Percentiles rank a stretch among this genome's conserved stretches.
Conservation (phyloP, 139 green algal genomes). For the Tetradesmus obliquus region DNA sequence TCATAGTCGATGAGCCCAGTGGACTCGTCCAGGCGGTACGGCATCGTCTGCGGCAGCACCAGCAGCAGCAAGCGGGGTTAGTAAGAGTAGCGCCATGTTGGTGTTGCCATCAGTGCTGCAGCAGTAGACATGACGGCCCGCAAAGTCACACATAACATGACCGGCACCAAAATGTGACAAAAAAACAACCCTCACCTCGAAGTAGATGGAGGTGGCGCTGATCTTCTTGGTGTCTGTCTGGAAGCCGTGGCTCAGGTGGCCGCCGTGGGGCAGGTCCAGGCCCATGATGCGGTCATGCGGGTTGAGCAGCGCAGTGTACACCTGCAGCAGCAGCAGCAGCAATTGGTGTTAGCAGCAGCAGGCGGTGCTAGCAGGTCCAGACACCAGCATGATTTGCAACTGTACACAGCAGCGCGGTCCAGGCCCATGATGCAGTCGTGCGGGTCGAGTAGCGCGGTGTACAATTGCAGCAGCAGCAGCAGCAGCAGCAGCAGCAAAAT, state of each 20-base stretch:
- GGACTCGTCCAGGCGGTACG: conserved; percentile 95
- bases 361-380: too few species aligned
- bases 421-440: conserved; percentile 99
- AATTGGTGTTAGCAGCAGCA: neutral
- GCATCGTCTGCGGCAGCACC: conserved; percentile 80
- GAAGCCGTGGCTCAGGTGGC: conserved; percentile 97
- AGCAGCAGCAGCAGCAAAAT: too few species aligned
- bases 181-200: conserved; percentile 44
- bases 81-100: neutral
- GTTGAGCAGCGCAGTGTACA: conserved; percentile 98
- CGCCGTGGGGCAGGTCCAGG: conserved; percentile 97
- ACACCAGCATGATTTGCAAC: too few species aligned
- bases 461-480: conserved; percentile 83
- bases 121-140: too few species aligned
- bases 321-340: conserved; percentile 56
- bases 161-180: neutral
- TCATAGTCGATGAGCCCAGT: conserved; percentile 99
- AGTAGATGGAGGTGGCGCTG: conserved; percentile 97
- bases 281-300: conserved; percentile 99
- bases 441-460: conserved; percentile 96
- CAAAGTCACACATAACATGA: too few species aligned
- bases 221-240: conserved; percentile 99
- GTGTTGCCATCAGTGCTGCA: too few species aligned
- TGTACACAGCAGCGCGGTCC: too few species aligned
- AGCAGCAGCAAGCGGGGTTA: neutral